Conservation (phyloP, 2,329 filamentous ascomycete species). For the Sodiomyces alkalinus region DNA sequence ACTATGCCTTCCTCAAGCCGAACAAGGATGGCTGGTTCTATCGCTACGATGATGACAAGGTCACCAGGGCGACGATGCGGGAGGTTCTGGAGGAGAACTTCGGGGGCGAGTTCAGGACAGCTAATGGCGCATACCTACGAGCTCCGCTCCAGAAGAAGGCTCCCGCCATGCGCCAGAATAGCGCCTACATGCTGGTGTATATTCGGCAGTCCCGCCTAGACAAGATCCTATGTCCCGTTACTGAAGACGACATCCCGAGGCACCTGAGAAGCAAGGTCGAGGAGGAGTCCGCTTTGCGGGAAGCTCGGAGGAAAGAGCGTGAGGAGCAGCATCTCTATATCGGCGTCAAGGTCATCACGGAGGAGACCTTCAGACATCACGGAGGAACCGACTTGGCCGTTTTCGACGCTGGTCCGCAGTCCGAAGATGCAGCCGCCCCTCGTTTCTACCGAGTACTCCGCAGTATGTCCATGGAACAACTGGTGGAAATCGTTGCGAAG, state of each 20-base stretch:
- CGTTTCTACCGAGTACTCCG: constrained; percentile 59
- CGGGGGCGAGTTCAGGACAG: constrained; percentile 63
- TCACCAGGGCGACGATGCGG: constrained; percentile 81
- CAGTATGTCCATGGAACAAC: constrained; percentile 60
- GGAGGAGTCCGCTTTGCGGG: constrained; percentile 64
- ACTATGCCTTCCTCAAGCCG: constrained; percentile 94
- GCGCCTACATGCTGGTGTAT: constrained; percentile 98
- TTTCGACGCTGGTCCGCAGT: constrained; percentile 43
- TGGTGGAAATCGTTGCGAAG: constrained; percentile 54
- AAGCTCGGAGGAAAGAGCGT: constrained; percentile 70
- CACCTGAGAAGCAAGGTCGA: constrained; percentile 59
- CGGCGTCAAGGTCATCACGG: constrained; percentile 65
- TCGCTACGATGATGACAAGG: constrained; percentile 92
- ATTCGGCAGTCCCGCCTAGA: constrained; percentile 79
- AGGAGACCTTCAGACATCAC: constrained; percentile 66
- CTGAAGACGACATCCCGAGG: constrained; percentile 61
- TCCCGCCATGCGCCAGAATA: constrained; percentile 52
- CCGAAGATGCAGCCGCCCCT: constrained; percentile 53
- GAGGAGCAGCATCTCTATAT: constrained; percentile 94
- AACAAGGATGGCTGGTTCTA: constrained; percentile 89
- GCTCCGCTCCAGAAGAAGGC: constrained; percentile 36
- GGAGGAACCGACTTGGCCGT: constrained; percentile 71
- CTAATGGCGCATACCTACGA: constrained; percentile 28
- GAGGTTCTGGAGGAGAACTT: constrained; percentile 96
- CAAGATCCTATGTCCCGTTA: constrained; percentile 61